phyloP scores from a whole-genome alignment of 257 asterid species.

The Lithospermum erythrorhizon region DNA sequence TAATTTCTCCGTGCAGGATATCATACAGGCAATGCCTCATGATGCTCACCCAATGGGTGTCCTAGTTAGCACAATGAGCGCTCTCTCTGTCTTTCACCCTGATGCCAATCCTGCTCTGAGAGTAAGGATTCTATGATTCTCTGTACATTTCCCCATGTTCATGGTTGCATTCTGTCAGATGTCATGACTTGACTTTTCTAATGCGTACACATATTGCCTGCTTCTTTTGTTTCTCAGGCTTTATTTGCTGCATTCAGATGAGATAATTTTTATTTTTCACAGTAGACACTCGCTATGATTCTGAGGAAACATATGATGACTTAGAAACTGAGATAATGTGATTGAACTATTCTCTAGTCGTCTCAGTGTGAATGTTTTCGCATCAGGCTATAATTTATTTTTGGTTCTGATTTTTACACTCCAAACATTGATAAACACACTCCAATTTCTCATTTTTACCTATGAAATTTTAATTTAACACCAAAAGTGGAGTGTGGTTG shows the following conservation, averaged over 20 bases:
- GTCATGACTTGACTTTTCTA: background rate
- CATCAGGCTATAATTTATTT: too few relatives aligned
- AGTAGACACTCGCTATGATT: background rate
- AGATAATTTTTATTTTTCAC: background rate
- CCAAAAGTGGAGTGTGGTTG: too few relatives aligned
- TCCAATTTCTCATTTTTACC: too few relatives aligned
- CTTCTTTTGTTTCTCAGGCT: background rate
- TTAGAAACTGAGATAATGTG: too few relatives aligned
- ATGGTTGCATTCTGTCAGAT: background rate
- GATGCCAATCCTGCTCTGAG: constrained; percentile 99
- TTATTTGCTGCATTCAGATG: background rate
- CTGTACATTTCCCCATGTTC: background rate
- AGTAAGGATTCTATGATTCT: constrained; percentile 31
- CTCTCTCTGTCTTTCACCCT: constrained; percentile 94
- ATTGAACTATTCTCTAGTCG: too few relatives aligned
- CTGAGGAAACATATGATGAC: too few relatives aligned
- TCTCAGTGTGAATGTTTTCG: too few relatives aligned
- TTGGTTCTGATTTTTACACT: too few relatives aligned
- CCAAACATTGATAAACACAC: too few relatives aligned
- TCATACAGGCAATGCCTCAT: constrained; percentile 97
- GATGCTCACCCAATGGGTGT: constrained; percentile 99
- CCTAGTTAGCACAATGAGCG: constrained; percentile 93
- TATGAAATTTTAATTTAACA: too few relatives aligned
- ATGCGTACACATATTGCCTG: background rate
- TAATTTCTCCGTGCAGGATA: constrained; percentile 59